Conservation (phyloP, 169 alveolate species). For the Plasmodium blacklocki region DNA sequence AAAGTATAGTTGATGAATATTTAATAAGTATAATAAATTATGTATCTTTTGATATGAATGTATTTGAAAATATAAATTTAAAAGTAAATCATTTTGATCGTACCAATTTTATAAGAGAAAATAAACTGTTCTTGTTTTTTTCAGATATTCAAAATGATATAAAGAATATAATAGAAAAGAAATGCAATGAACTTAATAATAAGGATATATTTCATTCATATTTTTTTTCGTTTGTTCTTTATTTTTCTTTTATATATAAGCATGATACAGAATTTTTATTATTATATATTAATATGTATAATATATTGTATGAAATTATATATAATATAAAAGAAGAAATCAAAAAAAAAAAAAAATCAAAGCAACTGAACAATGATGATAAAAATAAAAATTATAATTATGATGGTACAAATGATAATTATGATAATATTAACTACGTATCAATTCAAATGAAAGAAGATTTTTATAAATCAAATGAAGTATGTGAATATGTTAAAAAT, state of each 20-base stretch:
- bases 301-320: constrained; percentile 56
- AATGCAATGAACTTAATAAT: constrained; percentile 24
- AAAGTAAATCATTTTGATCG: constrained; percentile 27
- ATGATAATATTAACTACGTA: background rate
- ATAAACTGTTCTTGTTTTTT: constrained; percentile 22
- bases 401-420: background rate
- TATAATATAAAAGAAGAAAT: constrained; percentile 61
- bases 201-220: constrained; percentile 38
- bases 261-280: constrained; percentile 52
- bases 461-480: constrained; percentile 12
- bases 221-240: constrained; percentile 34
- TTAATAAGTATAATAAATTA: constrained; percentile 13
- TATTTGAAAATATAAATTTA: constrained; percentile 22
- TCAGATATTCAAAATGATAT: constrained; percentile 26
- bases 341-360: constrained; percentile 12
- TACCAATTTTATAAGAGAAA: constrained; percentile 12
- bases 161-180: constrained; percentile 28
- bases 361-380: background rate
- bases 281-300: constrained; percentile 52
- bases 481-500: constrained; percentile 27
- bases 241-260: constrained; percentile 32
- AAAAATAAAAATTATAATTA: background rate
- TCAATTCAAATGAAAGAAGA: constrained; percentile 40
- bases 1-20: constrained; percentile 26
- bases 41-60: constrained; percentile 21